phyloP scores from a whole-genome alignment of 768 basidiomycete genomes.

The Russula lepida region DNA sequence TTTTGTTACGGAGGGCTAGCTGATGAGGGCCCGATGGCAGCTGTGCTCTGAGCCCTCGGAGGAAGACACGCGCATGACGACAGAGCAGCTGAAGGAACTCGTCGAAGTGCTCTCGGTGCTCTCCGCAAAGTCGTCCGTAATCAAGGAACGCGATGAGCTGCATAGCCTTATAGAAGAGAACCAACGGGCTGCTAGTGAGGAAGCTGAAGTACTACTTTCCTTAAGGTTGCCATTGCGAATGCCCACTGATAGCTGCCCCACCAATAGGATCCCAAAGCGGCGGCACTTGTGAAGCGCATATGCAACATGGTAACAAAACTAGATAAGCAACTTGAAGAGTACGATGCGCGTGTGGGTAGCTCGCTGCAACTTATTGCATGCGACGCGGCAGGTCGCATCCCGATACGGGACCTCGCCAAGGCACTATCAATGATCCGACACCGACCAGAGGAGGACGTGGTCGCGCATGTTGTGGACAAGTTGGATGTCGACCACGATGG shows the following conservation, averaged over 20 bases:
- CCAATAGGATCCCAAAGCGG: constrained; percentile 62
- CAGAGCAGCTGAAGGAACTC: constrained; percentile 91
- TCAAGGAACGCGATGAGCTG: constrained; percentile 93
- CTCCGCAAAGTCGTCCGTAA: constrained; percentile 87
- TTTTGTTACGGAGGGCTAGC: background rate
- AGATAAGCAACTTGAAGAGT: constrained; percentile 84
- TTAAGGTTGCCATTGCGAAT: background rate
- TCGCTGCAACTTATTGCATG: constrained; percentile 82
- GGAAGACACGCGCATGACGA: constrained; percentile 88
- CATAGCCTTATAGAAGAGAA: constrained; percentile 92
- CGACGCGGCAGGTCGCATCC: constrained; percentile 81
- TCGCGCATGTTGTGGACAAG: constrained; percentile 81
- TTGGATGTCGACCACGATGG: constrained; percentile 95
- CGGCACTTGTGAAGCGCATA: constrained; percentile 91
- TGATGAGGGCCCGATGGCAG: constrained; percentile 29
- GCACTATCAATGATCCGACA: constrained; percentile 92
- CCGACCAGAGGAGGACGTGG: constrained; percentile 81
- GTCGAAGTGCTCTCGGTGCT: constrained; percentile 85
- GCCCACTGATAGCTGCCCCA: constrained; percentile 2
- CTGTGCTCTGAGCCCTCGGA: constrained; percentile 52
- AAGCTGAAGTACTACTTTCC: constrained; percentile 42
- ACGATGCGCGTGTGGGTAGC: constrained; percentile 79
- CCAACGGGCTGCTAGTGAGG: constrained; percentile 54
- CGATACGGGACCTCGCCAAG: constrained; percentile 80
- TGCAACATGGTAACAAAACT: constrained; percentile 93